Conservation (phyloP, 495 filamentous ascomycete species). For the Penicillium subrubescens region DNA sequence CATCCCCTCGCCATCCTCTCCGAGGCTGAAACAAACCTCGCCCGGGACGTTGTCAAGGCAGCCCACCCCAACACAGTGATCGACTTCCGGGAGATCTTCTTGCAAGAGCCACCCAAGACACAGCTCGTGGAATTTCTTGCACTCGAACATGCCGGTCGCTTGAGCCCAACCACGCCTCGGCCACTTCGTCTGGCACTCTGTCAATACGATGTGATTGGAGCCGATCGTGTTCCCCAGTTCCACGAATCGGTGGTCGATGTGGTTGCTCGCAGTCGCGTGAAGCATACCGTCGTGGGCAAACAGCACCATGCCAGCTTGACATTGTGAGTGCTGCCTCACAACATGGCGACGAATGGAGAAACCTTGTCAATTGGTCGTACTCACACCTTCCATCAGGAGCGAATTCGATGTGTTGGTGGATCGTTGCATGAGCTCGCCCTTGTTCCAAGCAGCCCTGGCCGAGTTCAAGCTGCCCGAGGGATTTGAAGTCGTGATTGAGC, state of each 20-base stretch:
- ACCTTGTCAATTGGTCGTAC: not conserved
- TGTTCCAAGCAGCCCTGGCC: slow-evolving; percentile 62
- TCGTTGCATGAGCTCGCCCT: slow-evolving; percentile 57
- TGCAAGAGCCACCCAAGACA: slow-evolving; percentile 54
- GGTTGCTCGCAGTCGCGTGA: slow-evolving; percentile 44
- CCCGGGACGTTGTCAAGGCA: slow-evolving; percentile 48
- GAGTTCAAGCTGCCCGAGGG: slow-evolving; percentile 65
- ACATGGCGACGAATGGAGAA: not conserved
- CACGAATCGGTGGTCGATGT: slow-evolving; percentile 67
- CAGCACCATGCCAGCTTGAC: slow-evolving; percentile 64
- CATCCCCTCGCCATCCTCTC: slow-evolving; percentile 53
- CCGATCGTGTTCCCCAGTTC: slow-evolving; percentile 58
- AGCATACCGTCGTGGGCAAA: slow-evolving; percentile 57
- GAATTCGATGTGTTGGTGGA: slow-evolving; percentile 67
- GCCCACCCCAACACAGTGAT: slow-evolving; percentile 46
- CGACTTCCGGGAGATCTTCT: slow-evolving; percentile 55
- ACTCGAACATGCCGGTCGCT: slow-evolving; percentile 49
- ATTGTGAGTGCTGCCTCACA: slow-evolving; percentile 41
- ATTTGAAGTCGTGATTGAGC: slow-evolving; percentile 67
- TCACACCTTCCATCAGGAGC: slow-evolving; percentile 33
- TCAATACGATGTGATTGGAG: slow-evolving; percentile 65
- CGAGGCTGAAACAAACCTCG: slow-evolving; percentile 48
- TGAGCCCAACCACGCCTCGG: slow-evolving; percentile 47
- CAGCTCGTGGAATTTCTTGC: slow-evolving; percentile 51
- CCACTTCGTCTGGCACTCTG: slow-evolving; percentile 64